These are phyloP conservation scores for Phytophthora cactorum DNA, from an alignment of 352 stramenopile genomes.

Conservation along the genomic window DNA sequence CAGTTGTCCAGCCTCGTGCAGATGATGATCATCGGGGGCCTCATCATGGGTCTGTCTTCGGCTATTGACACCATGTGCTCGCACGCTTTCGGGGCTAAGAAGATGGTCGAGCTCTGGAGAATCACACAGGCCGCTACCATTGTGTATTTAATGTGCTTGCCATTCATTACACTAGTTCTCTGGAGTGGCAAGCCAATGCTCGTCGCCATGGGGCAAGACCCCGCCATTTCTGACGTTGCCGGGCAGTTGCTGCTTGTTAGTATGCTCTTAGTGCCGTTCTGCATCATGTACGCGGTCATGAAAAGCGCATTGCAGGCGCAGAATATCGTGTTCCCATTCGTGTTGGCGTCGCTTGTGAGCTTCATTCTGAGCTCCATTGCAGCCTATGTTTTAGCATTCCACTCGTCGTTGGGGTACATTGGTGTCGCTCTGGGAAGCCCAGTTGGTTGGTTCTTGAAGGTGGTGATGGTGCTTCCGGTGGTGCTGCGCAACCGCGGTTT, in stretches of 20 bases:
- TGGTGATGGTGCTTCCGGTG: slow-evolving; percentile 53
- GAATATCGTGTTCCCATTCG: slow-evolving; percentile 68
- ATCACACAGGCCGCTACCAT: slow-evolving; percentile 66
- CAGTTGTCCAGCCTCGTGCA: slow-evolving; percentile 57
- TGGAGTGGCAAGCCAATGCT: slow-evolving; percentile 56
- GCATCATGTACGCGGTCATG: slow-evolving; percentile 57
- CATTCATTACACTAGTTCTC: slow-evolving; percentile 46
- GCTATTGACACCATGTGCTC: slow-evolving; percentile 73
- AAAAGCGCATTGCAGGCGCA: slow-evolving; percentile 67
- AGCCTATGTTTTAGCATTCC: slow-evolving; percentile 60
- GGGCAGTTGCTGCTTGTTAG: slow-evolving; percentile 46
- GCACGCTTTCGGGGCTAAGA: slow-evolving; percentile 69
- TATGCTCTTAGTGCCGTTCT: slow-evolving; percentile 45
- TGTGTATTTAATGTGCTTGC: slow-evolving; percentile 47
- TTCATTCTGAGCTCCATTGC: slow-evolving; percentile 47
- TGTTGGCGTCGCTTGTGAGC: slow-evolving; percentile 45
- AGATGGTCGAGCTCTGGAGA: slow-evolving; percentile 63
- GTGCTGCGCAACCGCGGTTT: slow-evolving; percentile 58
- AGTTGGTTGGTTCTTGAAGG: slow-evolving; percentile 56
- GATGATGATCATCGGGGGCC: slow-evolving; percentile 53
- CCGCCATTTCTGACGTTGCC: slow-evolving; percentile 50
- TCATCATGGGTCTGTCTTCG: slow-evolving; percentile 60
- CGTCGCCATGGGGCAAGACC: slow-evolving; percentile 57
- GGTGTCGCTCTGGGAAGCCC: slow-evolving; percentile 58
- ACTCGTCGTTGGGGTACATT: slow-evolving; percentile 60